These are phyloP conservation scores for Aotearoamyces nothofagi DNA, from an alignment of 2,329 filamentous ascomycete species.

Conservation along the genomic window DNA sequence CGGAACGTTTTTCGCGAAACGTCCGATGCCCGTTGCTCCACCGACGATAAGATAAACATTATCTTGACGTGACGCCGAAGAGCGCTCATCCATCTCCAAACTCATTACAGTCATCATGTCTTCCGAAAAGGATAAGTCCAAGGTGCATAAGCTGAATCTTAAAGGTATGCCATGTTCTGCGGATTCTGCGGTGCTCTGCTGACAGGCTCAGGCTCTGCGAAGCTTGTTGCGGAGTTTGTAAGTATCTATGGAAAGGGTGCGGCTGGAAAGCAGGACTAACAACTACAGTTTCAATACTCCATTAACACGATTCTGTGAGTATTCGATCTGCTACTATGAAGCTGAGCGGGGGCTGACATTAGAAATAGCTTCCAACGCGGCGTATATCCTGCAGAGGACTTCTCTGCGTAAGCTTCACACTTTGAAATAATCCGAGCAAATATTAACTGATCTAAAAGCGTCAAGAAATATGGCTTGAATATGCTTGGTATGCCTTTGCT, in stretches of 20 bases:
- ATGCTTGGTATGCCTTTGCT: constrained; percentile 33
- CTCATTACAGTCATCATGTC: constrained; percentile 11
- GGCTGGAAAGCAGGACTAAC: constrained; percentile 6
- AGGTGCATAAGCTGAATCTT: constrained; percentile 86
- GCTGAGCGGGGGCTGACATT: constrained; percentile 2
- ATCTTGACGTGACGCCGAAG: too few relatives aligned
- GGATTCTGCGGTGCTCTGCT: constrained; percentile 10
- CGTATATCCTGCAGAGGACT: constrained; percentile 88
- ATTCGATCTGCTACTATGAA: not conserved
- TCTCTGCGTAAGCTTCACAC: constrained; percentile 60
- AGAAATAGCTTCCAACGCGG: constrained; percentile 62
- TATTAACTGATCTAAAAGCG: constrained; percentile 26
- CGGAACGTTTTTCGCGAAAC: too few relatives aligned
- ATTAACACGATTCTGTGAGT: constrained; percentile 88
- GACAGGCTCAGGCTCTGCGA: constrained; percentile 45
- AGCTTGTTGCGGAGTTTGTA: constrained; percentile 91
- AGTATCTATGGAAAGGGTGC: constrained; percentile 24
- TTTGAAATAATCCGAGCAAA: not conserved
- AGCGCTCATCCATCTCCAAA: not conserved
- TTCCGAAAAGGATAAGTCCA: constrained; percentile 47
- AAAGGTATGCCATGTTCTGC: constrained; percentile 47
- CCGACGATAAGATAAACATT: too few relatives aligned
- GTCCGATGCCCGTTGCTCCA: too few relatives aligned
- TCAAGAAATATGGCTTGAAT: constrained; percentile 99
- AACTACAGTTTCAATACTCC: constrained; percentile 74